Evolutionary conservation across 331 rosid species (phyloP).

Genomic region (Stylosanthes scabra): DNA sequence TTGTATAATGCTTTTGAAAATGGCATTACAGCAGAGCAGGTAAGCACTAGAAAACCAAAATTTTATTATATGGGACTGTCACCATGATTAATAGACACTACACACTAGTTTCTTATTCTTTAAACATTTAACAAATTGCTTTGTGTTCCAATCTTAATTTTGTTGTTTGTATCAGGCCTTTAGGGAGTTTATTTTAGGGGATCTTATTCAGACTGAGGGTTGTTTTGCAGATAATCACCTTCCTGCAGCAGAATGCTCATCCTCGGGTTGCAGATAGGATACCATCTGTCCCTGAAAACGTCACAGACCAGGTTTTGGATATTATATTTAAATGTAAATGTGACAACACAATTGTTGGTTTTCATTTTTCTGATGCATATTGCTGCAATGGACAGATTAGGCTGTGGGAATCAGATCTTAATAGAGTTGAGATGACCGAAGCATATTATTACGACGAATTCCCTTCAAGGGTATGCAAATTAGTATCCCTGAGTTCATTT

Average conservation of each 20-base stretch:
- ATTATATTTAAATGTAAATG: not conserved
- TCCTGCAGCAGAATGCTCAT: conserved; percentile 95
- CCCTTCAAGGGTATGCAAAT: conserved; percentile 75
- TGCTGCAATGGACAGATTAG: conserved; percentile 64
- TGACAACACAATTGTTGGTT: not conserved
- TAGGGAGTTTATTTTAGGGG: conserved; percentile 9
- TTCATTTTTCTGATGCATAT: conserved; percentile 44
- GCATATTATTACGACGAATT: conserved; percentile 81
- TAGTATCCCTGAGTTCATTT: conserved; percentile 26
- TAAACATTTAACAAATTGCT: not conserved
- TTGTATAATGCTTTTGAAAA: conserved; percentile 88
- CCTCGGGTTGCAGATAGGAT: conserved; percentile 86
- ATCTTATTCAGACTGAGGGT: conserved; percentile 19
- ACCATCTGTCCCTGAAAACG: conserved; percentile 92
- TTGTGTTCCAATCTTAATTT: not conserved
- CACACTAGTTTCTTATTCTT: not conserved
- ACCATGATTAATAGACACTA: conserved; percentile 16
- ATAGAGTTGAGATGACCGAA: conserved; percentile 79
- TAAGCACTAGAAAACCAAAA: conserved; percentile 35
- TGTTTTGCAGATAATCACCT: conserved; percentile 72
- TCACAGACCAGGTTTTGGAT: conserved; percentile 82
- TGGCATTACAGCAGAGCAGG: conserved; percentile 90
- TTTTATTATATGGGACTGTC: not conserved
- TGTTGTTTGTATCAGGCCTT: conserved; percentile 10
- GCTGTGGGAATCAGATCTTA: conserved; percentile 93